Base-by-base conservation (phyloP, 2,329 filamentous ascomycete genomes). In the Hypoxylon sp. region DNA sequence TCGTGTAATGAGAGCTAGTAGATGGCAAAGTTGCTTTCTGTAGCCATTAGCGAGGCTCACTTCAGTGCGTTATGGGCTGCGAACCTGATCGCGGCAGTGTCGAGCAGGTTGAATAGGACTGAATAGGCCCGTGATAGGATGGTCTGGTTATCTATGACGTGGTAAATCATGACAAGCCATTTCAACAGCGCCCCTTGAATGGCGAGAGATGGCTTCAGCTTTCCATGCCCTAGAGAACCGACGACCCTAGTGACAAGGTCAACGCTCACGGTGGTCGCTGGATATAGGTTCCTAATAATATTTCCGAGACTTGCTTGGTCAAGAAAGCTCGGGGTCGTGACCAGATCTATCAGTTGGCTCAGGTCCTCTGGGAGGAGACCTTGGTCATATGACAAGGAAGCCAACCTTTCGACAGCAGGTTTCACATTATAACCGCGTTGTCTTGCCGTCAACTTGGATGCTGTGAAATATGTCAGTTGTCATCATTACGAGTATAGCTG, bases 101-200 rank as follows among this genome's bases (percentile, higher is more conserved):
- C 92, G 4, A 97, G 83, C 68, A 95, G 81, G 68, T 92, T 92
- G 75, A 97, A 97, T 3, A 97, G 78, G 16, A 95, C 86, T 0
- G 88, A 83, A 73, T 96, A 97, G 1, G 91, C 81, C 65, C 88
- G 89, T 4, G 89, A 89, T 50, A 97, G 78, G 7, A 89, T 80
- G 5, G 80, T 81, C 46, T 85, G 84, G 40, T 88, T 85, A 56
- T 92, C 87, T 18, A 96, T 78, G 46, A 90, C 80, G 70, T 93
- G 90, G 73, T 94, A 89, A 2, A 93, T 85, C 78, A 92, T 87
- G 60, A 93, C 85, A 51, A 96, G 81, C 93, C 93, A 97, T 78
- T 87, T 89, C 66, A 96, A 79, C 52, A 96, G 81, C 42, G 88
- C 82, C 24, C 85, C 86, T 78, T 97, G 93, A 0, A 92, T 86